Evolutionary conservation across 305 asterid genomes (phyloP).

Genomic region (Ilex paraguariensis): DNA sequence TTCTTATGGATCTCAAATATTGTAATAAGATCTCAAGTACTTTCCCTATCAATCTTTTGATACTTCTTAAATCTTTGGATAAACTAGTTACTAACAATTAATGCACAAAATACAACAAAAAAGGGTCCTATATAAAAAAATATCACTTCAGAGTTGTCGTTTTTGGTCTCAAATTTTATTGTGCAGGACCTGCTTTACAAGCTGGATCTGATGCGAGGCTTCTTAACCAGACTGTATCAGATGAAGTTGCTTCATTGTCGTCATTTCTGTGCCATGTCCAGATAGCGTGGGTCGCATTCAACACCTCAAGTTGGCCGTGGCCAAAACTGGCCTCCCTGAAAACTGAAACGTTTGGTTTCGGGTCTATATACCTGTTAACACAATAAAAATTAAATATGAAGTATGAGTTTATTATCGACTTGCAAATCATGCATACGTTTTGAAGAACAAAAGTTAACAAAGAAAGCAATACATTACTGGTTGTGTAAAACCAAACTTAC

Average conservation of each 20-base stretch:
- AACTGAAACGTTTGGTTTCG: conserved; percentile 51
- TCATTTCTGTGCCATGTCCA: conserved; percentile 11
- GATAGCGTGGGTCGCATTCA: conserved; percentile 57
- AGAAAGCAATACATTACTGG: neutral
- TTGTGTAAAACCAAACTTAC: conserved; percentile 20
- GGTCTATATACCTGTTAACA: conserved; percentile 41
- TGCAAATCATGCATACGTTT: neutral
- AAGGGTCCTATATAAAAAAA: too few relatives aligned
- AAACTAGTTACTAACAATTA: too few relatives aligned
- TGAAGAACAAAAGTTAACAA: neutral
- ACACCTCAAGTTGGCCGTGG: conserved; percentile 54
- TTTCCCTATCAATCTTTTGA: too few relatives aligned
- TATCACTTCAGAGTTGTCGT: too few relatives aligned
- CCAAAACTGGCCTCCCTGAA: conserved; percentile 91
- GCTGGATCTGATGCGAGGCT: neutral
- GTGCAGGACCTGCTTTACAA: neutral
- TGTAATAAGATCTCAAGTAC: too few relatives aligned
- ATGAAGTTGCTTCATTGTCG: neutral
- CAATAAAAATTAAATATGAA: neutral
- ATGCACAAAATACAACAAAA: too few relatives aligned
- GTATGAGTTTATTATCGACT: neutral
- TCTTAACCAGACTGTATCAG: neutral
- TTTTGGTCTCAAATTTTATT: too few relatives aligned
- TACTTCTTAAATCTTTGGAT: too few relatives aligned
- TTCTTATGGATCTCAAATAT: too few relatives aligned